Evolutionary conservation across 805 yeast genomes (phyloP), one percentile per base, ranked within the genome.

Genomic region (Priceomyces castillae): DNA sequence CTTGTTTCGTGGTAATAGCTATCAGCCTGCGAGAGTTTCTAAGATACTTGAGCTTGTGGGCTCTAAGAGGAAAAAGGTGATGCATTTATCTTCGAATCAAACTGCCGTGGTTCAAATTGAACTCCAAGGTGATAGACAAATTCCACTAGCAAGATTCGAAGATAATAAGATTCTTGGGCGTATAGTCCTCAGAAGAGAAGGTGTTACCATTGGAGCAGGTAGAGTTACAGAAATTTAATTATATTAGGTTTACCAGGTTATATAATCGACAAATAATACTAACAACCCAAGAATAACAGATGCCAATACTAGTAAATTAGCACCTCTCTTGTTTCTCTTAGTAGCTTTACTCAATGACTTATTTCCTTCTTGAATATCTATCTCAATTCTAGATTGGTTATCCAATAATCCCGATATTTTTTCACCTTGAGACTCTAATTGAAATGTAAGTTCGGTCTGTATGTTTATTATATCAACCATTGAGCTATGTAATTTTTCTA

Each of bases 371-470:
- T 67, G 65, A 17, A 90, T 78, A 48, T 90, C 89, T 5, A 73
- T 53, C 42, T 80, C 77, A 1, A 87, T 78, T 48, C 80, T 80
- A 47, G 80, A 81, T 47, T 86, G 90, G 47, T 82, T 82, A 46
- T 82, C 84, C 38, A 81, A 61, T 48, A 90, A 67, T 31, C 72
- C 68, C 39, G 77, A 72, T 12, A 90, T 84, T 58, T 78, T 82
- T 41, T 84, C 84, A 4, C 84, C 80, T 62, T 90, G 97, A 1
- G 78, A 61, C 18, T 79, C 78, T 38, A 90, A 69, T 58, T 90
- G 95, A 42, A 82, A 70, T 10, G 87, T 75, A 42, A 90, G 69
- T 56, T 87, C 94, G 18, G 82, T 72, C 56, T 90, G 92, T 48
- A 90, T 62, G 42, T 82, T 78, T 1, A 90, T 76, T 34, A 90